A percentile compares a stretch with the other conserved stretches of the same genome.
Conservation (phyloP, 306 rosid species). For the Glycine soja region DNA sequence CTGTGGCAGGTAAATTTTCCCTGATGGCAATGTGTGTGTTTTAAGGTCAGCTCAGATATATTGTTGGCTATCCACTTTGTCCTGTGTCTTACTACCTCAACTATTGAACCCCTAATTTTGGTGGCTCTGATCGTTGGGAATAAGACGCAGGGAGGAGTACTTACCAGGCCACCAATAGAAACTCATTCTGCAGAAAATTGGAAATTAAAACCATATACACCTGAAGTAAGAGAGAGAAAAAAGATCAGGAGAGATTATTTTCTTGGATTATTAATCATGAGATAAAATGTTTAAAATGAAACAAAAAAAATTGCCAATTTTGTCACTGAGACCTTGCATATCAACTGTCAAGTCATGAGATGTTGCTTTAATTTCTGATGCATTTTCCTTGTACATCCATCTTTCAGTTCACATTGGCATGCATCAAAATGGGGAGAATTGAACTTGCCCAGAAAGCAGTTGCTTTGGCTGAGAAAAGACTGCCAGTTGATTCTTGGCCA, state of each 20-base stretch:
- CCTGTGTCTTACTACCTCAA: conserved; percentile 4
- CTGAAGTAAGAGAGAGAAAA: background rate
- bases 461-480: conserved; percentile 75
- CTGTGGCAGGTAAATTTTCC: conserved; percentile 79
- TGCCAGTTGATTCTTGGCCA: conserved; percentile 74
- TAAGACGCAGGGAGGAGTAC: background rate
- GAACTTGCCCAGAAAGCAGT: conserved; percentile 76
- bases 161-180: background rate
- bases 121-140: background rate
- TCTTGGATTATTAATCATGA: conserved; percentile 23
- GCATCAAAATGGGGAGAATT: conserved; percentile 87
- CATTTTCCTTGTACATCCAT: conserved; percentile 16
- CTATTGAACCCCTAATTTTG: background rate
- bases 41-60: conserved; percentile 25
- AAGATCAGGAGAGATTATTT: background rate
- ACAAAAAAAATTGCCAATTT: background rate
- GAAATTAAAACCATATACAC: background rate
- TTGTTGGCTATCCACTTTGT: conserved; percentile 16
- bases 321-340: conserved; percentile 34
- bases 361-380: conserved; percentile 26
- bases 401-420: conserved; percentile 79
- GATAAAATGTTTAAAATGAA: background rate
- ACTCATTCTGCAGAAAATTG: background rate
- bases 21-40: conserved; percentile 1
- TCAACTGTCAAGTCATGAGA: conserved; percentile 24